Evolutionary conservation across 2,329 filamentous ascomycete species (phyloP).

Genomic region (Thermothelomyces thermophilus): DNA sequence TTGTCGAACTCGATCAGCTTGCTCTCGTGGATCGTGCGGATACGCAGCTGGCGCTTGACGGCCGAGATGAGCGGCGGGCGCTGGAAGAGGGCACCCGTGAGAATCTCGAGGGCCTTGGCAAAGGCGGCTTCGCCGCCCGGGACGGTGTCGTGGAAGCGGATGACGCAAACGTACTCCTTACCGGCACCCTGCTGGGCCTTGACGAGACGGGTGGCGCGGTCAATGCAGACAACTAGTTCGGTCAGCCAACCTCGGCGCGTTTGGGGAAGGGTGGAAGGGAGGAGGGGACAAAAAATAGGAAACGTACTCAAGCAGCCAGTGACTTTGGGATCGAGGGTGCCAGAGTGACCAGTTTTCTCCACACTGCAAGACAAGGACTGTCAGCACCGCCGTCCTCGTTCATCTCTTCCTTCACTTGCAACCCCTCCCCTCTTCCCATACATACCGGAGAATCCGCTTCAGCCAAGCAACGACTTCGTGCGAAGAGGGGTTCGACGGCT

Average conservation of each 20-base stretch:
- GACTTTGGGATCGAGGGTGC: conserved; percentile 96
- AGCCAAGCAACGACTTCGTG: conserved; percentile 99
- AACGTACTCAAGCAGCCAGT: conserved; percentile 42
- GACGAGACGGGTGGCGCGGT: conserved; percentile 92
- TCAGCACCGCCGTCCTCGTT: conserved; percentile 6
- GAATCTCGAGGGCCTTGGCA: conserved; percentile 84
- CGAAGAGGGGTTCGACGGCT: conserved; percentile 93
- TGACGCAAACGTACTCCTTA: conserved; percentile 97
- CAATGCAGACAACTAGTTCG: conserved; percentile 49
- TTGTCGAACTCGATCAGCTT: conserved; percentile 98
- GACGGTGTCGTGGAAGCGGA: conserved; percentile 91
- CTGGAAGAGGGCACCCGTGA: conserved; percentile 96
- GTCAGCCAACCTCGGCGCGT: conserved; percentile 8
- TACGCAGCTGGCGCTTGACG: conserved; percentile 97
- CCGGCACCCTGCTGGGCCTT: conserved; percentile 98
- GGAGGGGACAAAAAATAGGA: too few species aligned
- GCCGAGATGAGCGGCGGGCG: conserved; percentile 94
- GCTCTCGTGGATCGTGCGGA: conserved; percentile 96
- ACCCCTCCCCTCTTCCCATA: conserved; percentile 1
- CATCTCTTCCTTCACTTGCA: background rate
- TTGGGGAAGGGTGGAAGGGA: too few species aligned
- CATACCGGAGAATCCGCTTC: conserved; percentile 87
- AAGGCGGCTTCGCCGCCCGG: conserved; percentile 91
- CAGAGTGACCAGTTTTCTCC: conserved; percentile 97
- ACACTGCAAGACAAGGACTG: conserved; percentile 48